Evolutionary conservation across 2,329 filamentous ascomycete species (phyloP), one percentile per base, ranked within the genome.

Genomic region (Apiospora koreana): DNA sequence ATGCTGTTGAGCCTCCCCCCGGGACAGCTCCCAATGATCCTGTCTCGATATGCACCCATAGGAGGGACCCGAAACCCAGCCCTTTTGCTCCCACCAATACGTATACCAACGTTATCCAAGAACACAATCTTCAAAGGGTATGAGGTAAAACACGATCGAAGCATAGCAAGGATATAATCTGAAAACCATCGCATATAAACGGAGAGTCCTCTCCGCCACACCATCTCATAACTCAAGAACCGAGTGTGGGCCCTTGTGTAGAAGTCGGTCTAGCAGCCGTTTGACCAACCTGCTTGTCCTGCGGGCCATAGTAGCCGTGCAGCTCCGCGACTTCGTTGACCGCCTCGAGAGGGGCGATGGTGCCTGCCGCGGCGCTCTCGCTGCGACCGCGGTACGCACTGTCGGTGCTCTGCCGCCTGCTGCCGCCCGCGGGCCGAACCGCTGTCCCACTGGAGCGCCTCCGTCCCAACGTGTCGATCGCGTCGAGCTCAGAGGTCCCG

Each of bases 241-340:
- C 7, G 14, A 10, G 21, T n/a, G 31, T 18, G 12, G 38, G 50
- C 35, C 62, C 35, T 3, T 35, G 14, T 16, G 62, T 43, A n/a
- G 38, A 66, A 18, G 43, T 25, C 45, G 66, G 50, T 18, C 77
- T 80, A 0, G 74, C 77, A 1, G 80, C 77, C 18, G 83, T 86
- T 75, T 86, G 82, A 0, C 85, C 85, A 5, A 78, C 80, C 10
- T 80, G 79, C 1, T 78, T 76, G 66, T 83, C 76, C 3, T 75
- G 69, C 1, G 84, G 81, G 0, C 85, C 85, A 69, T 86, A 84
- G 46, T 85, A 82, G 3, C 86, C 86, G 68, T 87, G 85, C 67
- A 85, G 79, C 70, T 85, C 84, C 23, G 69, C 71, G 3, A 76
- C 74, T 74, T 87, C 86, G 62, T 77, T 80, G 42, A 86, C 83